Evolutionary conservation across 208 protist genomes (phyloP).

Genomic region (Herpetomonas tarakana): DNA sequence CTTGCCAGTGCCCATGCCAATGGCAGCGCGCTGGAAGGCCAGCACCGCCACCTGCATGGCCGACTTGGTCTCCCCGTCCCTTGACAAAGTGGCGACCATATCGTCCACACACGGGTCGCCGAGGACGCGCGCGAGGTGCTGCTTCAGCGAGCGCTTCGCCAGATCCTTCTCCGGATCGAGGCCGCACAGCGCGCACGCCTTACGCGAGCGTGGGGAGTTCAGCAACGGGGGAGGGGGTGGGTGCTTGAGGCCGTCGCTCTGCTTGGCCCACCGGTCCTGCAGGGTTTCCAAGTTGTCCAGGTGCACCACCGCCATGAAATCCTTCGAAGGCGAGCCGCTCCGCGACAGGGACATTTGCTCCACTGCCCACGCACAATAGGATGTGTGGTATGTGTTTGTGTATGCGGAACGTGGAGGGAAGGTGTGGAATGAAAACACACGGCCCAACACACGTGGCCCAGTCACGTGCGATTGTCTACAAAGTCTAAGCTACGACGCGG

Average conservation of each 20-base stretch:
- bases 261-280: constrained; percentile 54
- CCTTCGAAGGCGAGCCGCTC: background rate
- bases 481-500: no score
- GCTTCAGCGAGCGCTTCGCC: constrained; percentile 44
- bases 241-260: constrained; percentile 21
- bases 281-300: constrained; percentile 53
- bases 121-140: constrained; percentile 44
- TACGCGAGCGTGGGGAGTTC: constrained; percentile 60
- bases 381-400: background rate
- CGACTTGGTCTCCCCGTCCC: constrained; percentile 4
- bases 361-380: background rate
- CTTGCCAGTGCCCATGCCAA: constrained; percentile 50
- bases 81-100: constrained; percentile 15
- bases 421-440: no score
- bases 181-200: constrained; percentile 26
- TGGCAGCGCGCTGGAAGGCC: constrained; percentile 35
- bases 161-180: constrained; percentile 24
- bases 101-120: constrained; percentile 13
- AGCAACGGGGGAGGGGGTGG: constrained; percentile 40
- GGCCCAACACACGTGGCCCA: no score
- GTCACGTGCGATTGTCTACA: no score
- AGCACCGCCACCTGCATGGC: constrained; percentile 36
- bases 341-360: background rate
- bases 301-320: constrained; percentile 1
- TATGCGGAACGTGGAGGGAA: no score